These are phyloP conservation scores for Tetrahymena malaccensis DNA, from an alignment of 73 alveolate species.

Conservation along the genomic window DNA sequence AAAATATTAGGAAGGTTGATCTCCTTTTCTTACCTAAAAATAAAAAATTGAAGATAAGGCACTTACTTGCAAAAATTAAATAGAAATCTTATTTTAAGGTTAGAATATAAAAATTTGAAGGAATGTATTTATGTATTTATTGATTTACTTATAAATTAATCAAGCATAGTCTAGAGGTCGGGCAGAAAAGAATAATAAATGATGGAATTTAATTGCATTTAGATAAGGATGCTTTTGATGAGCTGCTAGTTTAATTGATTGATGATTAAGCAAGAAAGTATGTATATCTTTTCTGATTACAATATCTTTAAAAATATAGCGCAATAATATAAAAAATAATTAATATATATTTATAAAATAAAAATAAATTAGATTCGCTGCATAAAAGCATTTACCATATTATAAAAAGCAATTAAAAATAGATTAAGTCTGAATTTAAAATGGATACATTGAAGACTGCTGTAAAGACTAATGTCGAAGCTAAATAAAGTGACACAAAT, in stretches of 20 bases:
- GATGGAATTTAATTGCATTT: not conserved
- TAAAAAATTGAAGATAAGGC: not conserved
- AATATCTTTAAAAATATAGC: not conserved
- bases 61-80: not conserved
- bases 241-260: not conserved
- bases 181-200: not conserved
- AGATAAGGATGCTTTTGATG: not conserved
- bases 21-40: not conserved
- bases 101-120: not conserved
- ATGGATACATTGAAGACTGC: not conserved
- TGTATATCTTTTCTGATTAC: not conserved
- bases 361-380: not conserved
- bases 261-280: not conserved
- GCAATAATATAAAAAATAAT: not conserved
- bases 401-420: not conserved
- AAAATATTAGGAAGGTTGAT: not conserved
- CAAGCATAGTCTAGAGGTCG: not conserved
- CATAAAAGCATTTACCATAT: not conserved
- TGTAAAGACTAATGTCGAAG: slow-evolving; percentile 2
- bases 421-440: not conserved
- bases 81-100: not conserved
- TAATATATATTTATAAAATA: not conserved
- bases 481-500: not conserved
- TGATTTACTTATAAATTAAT: too few species aligned
- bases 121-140: not conserved